Evolutionary conservation across 495 filamentous ascomycete genomes (phyloP), one percentile per base, ranked within the genome.

Genomic region (Hypoxylon crocopeplum): DNA sequence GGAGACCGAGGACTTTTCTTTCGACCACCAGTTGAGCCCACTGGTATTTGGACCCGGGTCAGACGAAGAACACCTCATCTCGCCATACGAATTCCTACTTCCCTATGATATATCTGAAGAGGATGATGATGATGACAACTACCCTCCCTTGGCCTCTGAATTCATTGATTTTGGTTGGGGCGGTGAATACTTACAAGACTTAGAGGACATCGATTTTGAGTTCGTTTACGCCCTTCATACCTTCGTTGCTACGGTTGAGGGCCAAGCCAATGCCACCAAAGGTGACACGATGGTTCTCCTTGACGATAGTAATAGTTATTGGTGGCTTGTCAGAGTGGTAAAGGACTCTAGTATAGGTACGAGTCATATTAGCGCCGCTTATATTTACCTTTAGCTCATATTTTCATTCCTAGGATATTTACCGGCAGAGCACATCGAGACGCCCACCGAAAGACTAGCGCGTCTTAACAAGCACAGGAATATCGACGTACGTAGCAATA

Each of bases 221-320:
- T 97, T 98, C 75, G 94, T 99, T 50, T 99, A 99, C 74, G 94
- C 94, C 41, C 79, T 99, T 54, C 94, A 97, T 73, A 98, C 92
- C 20, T 99, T 99, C 68, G 90, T 94, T 48, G 94, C 94, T 27
- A 98, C 93, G 0, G 94, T 98, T 45, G 95, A 99, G 75, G 94
- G 94, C 5, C 94, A 99, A 74, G 94, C 94, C 52, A 98, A 98
- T 79, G 94, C 94, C 39, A 91, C 90, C 7, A 99, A 99, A 77
- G 94, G 94, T 25, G 94, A 99, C 67, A 97, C 93, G 12, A 99
- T 99, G 94, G 92, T 97, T n/a, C 84, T 99, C 33, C 83, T 99
- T n/a, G 94, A 98, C 70, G 94, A 99, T 66, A 97, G 91, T 71
- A 99, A 99, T 77, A 97, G 92, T 72, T 99, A 99, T 71, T 99